A percentile compares a stretch with the other conserved stretches of the same genome.
phyloP scores from a whole-genome alignment of 805 yeast genomes.

The Sugiyamaella smithiae region DNA sequence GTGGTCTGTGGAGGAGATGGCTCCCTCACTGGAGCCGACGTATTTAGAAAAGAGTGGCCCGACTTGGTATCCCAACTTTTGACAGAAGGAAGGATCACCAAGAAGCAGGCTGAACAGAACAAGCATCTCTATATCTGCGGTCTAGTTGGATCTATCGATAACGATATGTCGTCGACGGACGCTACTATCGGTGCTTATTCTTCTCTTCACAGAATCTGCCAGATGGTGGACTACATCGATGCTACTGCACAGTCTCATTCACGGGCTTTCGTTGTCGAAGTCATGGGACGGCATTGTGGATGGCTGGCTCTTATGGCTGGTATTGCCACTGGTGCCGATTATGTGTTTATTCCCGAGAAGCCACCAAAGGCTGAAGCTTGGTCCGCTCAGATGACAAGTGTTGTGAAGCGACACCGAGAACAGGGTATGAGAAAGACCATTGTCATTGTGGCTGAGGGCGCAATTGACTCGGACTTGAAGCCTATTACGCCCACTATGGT shows the following conservation, averaged over 20 bases:
- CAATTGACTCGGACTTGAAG: slow-evolving; percentile 73
- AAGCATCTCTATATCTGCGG: slow-evolving; percentile 84
- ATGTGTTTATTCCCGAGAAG: slow-evolving; percentile 88
- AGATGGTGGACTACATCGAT: slow-evolving; percentile 92
- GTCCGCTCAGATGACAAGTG: slow-evolving; percentile 73
- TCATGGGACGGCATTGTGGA: slow-evolving; percentile 99
- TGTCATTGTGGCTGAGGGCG: slow-evolving; percentile 98
- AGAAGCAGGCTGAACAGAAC: slow-evolving; percentile 58
- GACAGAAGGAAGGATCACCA: slow-evolving; percentile 52
- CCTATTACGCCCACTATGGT: slow-evolving; percentile 82
- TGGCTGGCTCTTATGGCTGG: slow-evolving; percentile 99
- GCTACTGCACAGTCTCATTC: slow-evolving; percentile 97
- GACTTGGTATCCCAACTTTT: slow-evolving; percentile 71
- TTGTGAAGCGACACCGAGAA: slow-evolving; percentile 74
- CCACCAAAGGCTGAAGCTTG: slow-evolving; percentile 75
- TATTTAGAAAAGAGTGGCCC: slow-evolving; percentile 95
- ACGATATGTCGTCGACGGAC: slow-evolving; percentile 97
- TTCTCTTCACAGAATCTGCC: slow-evolving; percentile 87
- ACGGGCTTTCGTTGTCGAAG: slow-evolving; percentile 96
- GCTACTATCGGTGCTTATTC: slow-evolving; percentile 96
- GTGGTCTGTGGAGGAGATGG: slow-evolving; percentile 99
- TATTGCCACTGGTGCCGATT: slow-evolving; percentile 94
- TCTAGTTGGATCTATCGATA: slow-evolving; percentile 94
- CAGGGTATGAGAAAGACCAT: slow-evolving; percentile 92
- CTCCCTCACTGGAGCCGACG: slow-evolving; percentile 94